Evolutionary conservation across 129 eudicot genomes (phyloP).

Genomic region (Gnaphalium uliginosum): DNA sequence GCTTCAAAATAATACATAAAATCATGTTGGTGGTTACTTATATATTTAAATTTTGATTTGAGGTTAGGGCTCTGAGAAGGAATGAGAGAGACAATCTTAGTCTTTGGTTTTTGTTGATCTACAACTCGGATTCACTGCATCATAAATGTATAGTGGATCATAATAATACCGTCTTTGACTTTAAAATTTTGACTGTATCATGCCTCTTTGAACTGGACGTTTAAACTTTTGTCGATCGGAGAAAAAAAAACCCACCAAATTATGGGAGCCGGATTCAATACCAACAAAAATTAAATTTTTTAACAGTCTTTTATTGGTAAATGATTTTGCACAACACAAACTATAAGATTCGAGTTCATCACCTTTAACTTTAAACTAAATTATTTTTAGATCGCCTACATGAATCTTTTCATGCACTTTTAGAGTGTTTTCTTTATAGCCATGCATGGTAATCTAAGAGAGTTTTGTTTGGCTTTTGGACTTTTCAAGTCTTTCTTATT

Average conservation of each 20-base stretch:
- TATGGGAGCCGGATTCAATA: neutral
- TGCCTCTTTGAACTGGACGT: too few species aligned
- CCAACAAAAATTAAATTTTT: neutral
- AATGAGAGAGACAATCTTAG: too few species aligned
- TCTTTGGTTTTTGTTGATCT: too few species aligned
- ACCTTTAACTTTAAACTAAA: neutral
- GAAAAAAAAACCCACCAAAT: too few species aligned
- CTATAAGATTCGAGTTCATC: neutral
- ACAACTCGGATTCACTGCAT: too few species aligned
- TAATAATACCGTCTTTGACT: too few species aligned
- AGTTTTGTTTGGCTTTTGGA: neutral
- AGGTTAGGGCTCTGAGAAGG: too few species aligned
- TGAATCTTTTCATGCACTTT: neutral
- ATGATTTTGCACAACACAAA: neutral
- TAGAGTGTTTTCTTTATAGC: neutral
- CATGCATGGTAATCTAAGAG: neutral
- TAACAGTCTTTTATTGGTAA: too few species aligned
- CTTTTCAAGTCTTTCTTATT: neutral
- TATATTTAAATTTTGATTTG: too few species aligned
- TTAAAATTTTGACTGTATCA: too few species aligned
- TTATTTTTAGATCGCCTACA: too few species aligned
- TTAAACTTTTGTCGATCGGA: neutral
- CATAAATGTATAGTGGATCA: too few species aligned
- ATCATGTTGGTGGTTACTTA: neutral
- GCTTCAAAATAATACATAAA: neutral